Base-by-base conservation (phyloP, 306 rosid genomes). In the Cicer arietinum region DNA sequence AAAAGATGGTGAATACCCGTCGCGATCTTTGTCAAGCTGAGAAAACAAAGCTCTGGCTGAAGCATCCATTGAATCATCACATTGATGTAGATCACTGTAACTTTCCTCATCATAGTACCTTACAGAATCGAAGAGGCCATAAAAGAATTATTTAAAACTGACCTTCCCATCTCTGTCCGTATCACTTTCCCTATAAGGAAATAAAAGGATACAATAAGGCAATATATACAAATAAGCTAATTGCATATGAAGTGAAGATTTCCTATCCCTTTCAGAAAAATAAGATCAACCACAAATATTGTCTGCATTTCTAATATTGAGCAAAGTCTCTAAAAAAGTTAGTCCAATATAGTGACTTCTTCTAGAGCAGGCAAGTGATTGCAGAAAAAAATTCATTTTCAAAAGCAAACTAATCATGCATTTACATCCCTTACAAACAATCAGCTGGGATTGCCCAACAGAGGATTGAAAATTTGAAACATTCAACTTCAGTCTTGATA, bases 61-160 rank as follows among this genome's bases (percentile, higher is more conserved):
- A 74, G 83, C 85, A 77, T 91, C 91, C 85, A 78, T 71, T 58
- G 93, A 77, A 73, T 85, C 77, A 80, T 83, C 89, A 50, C 78
- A 79, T 62, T 81, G 75, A 67, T 87, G 89, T 6, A 92, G 61
- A 75, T 69, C 57, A 80, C 80, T 87, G 83, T 91, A 92, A 84
- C 35, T 75, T 79, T 93, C 90, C 39, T 85, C 96, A 12, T 89
- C 96, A 65, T 87, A 89, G 87, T 84, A 88, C 81, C 97, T 88
- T 67, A 93, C 97, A 89, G 87, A 83, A 85, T 93, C 98, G 83
- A 93, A 93, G 67, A 94, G 90, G 73, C 98, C 94, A 74, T 90
- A 94, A 80, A 91, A 91, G 82, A 91, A 91, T 79, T 94, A 95
- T 62, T 87, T 87, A 64, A 89, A 94, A 86, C 86, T 90, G 40